Evolutionary conservation across 805 yeast species (phyloP).

Genomic region (Brettanomyces naardenensis): DNA sequence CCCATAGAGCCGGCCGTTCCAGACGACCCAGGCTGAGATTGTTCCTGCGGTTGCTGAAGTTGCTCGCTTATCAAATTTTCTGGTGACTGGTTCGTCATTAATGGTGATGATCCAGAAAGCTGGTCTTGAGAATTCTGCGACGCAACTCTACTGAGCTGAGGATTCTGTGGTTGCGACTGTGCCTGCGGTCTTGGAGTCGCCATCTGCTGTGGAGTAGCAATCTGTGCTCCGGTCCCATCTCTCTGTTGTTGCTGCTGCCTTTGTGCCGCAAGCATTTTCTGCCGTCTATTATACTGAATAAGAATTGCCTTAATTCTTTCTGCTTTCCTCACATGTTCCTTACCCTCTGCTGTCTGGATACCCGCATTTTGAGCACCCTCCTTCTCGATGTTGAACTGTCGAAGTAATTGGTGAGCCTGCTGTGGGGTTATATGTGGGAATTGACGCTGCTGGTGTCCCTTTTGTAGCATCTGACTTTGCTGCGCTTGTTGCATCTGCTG

Average conservation of each 20-base stretch:
- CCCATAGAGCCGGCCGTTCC: not conserved
- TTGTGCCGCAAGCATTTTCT: constrained; percentile 21
- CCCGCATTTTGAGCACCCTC: constrained; percentile 60
- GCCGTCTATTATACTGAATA: constrained; percentile 31
- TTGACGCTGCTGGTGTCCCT: constrained; percentile 14
- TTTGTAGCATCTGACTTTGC: constrained; percentile 8
- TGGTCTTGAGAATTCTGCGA: constrained; percentile 1
- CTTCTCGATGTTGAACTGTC: constrained; percentile 50
- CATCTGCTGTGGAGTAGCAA: constrained; percentile 21
- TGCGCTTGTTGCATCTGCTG: constrained; percentile 8
- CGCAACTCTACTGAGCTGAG: constrained; percentile 5
- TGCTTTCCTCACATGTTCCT: constrained; percentile 54
- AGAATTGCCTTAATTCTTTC: constrained; percentile 55
- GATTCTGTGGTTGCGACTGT: constrained; percentile 6
- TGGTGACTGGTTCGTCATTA: constrained; percentile 8
- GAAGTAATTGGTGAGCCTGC: constrained; percentile 51
- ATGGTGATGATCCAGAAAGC: not conserved
- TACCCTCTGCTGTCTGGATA: constrained; percentile 50
- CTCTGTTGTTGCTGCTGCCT: constrained; percentile 22
- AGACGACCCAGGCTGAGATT: constrained; percentile 9
- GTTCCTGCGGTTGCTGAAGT: constrained; percentile 7
- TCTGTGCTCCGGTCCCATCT: constrained; percentile 8
- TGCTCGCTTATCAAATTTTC: too few species aligned
- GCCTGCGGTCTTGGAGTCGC: constrained; percentile 8
- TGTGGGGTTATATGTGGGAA: constrained; percentile 33